Conservation (phyloP, 257 asterid genomes). For the Petunia axillaris region DNA sequence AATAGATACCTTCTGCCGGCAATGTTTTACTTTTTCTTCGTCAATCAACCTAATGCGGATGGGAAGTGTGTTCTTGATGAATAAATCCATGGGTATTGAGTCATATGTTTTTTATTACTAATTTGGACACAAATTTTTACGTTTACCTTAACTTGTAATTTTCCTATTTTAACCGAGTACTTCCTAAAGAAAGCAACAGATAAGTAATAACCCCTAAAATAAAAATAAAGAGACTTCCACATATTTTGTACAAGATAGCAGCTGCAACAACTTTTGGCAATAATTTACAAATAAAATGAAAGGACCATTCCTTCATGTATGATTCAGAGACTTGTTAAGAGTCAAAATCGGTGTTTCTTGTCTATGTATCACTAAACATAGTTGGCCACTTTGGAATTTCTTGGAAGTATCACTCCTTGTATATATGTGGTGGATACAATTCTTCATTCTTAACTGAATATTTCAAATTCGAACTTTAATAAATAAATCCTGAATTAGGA, state of each 20-base stretch:
- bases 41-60: slow-evolving; percentile 3
- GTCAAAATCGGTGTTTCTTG: slow-evolving; percentile 45
- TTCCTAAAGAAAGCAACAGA: not conserved
- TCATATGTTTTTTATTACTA: not conserved
- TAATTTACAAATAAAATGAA: not conserved
- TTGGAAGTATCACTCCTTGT: not conserved
- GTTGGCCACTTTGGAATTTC: slow-evolving; percentile 51
- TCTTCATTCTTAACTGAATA: not conserved
- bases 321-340: slow-evolving; percentile 32
- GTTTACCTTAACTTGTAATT: not conserved
- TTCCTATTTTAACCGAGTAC: not conserved
- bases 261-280: slow-evolving; percentile 25
- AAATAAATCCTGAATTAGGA: too few relatives aligned
- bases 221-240: slow-evolving; percentile 26
- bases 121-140: not conserved
- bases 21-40: too few relatives aligned
- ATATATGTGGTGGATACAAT: not conserved
- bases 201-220: slow-evolving; percentile 21
- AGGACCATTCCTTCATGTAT: slow-evolving; percentile 24
- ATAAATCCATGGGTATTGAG: not conserved
- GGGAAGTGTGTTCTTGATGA: not conserved
- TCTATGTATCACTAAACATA: not conserved
- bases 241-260: slow-evolving; percentile 26
- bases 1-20: not conserved
- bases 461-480: not conserved